Evolutionary conservation across 495 filamentous ascomycete genomes (phyloP).

Genomic region (Hyaloscypha finlandica): DNA sequence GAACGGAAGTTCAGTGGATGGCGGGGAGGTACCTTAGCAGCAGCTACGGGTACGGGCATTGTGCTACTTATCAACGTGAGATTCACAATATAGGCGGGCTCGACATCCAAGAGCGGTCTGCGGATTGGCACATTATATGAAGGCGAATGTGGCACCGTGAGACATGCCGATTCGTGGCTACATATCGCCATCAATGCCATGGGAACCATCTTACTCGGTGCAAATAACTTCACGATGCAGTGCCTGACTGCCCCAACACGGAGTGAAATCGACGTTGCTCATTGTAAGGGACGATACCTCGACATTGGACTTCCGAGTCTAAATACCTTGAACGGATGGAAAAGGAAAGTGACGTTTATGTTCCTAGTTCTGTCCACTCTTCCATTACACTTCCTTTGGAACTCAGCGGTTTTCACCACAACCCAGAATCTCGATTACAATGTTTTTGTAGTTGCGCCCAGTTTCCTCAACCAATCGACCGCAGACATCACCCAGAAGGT

Average conservation of each 20-base stretch:
- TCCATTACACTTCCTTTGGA: slow-evolving; percentile 38
- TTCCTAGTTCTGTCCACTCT: slow-evolving; percentile 29
- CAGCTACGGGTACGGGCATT: not conserved
- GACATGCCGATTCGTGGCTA: slow-evolving; percentile 27
- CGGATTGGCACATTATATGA: slow-evolving; percentile 16
- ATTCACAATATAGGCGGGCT: slow-evolving; percentile 14
- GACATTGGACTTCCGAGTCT: slow-evolving; percentile 45
- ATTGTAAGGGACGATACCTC: slow-evolving; percentile 37
- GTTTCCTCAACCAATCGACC: slow-evolving; percentile 3
- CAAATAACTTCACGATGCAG: slow-evolving; percentile 46
- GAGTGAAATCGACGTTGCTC: slow-evolving; percentile 41
- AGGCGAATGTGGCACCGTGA: slow-evolving; percentile 32
- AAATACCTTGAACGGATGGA: slow-evolving; percentile 33
- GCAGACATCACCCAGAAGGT: not conserved
- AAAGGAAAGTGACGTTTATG: slow-evolving; percentile 30
- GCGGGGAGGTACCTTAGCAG: slow-evolving; percentile 6
- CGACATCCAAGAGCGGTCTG: slow-evolving; percentile 1
- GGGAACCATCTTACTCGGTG: slow-evolving; percentile 40
- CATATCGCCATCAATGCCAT: slow-evolving; percentile 42
- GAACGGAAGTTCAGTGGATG: slow-evolving; percentile 8
- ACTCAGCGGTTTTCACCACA: slow-evolving; percentile 31
- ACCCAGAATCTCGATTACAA: slow-evolving; percentile 39
- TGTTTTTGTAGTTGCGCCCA: slow-evolving; percentile 32
- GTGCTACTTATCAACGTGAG: slow-evolving; percentile 18
- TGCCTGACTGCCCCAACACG: slow-evolving; percentile 41